Evolutionary conservation across 208 protist species (phyloP).

Genomic region (Leishmania turanica): DNA sequence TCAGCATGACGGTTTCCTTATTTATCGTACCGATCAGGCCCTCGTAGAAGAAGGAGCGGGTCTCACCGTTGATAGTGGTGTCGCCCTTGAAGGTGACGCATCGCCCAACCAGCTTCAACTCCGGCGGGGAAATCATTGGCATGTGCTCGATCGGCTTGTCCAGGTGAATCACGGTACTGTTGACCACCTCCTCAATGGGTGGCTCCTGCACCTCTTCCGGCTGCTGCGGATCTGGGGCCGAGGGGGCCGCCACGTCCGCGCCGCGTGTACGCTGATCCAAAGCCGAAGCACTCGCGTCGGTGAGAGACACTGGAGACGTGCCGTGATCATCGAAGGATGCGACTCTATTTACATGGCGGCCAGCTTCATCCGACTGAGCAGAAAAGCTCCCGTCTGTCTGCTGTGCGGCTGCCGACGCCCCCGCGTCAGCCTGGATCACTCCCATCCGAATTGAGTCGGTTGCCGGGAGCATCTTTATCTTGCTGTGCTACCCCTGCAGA

Average conservation of each 20-base stretch:
- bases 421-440: not conserved
- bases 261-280: not conserved
- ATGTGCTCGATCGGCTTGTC: slow-evolving; percentile 65
- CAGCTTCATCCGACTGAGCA: not conserved
- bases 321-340: not conserved
- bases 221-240: not conserved
- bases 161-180: slow-evolving; percentile 43
- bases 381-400: too few species aligned
- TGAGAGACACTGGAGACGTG: not conserved
- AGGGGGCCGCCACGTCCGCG: not conserved
- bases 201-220: slow-evolving; percentile 23
- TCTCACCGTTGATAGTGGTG: slow-evolving; percentile 50
- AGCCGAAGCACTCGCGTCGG: not conserved
- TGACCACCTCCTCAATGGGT: slow-evolving; percentile 43
- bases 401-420: not conserved
- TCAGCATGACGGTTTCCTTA: slow-evolving; percentile 78
- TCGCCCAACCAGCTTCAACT: slow-evolving; percentile 85
- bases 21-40: slow-evolving; percentile 76
- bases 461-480: not conserved
- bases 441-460: not conserved
- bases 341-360: not conserved
- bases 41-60: slow-evolving; percentile 57
- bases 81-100: slow-evolving; percentile 76
- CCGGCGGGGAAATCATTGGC: slow-evolving; percentile 49
- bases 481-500: not conserved